A percentile compares a stretch with the other conserved stretches of the same genome.
These are phyloP conservation scores for Bryoglossum gracile DNA, from an alignment of 495 filamentous ascomycete genomes.

Conservation along the genomic window DNA sequence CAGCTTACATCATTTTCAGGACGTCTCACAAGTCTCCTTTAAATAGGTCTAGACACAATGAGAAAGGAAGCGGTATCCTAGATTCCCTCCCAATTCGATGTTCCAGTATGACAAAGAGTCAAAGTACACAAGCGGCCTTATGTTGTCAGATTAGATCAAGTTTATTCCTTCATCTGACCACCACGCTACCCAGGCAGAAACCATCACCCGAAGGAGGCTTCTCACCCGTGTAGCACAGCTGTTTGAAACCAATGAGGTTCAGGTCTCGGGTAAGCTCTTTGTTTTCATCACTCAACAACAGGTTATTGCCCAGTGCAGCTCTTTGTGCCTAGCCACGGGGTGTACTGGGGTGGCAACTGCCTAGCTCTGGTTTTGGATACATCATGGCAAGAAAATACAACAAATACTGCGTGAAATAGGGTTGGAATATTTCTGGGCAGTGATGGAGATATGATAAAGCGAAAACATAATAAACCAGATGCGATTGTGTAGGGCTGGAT, in stretches of 20 bases:
- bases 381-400: not conserved
- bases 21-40: too few relatives aligned
- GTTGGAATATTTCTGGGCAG: not conserved
- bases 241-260: not conserved
- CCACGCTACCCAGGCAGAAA: conserved; percentile 16
- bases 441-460: not conserved
- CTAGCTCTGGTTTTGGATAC: too few relatives aligned
- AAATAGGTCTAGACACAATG: too few relatives aligned
- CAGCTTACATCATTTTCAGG: too few relatives aligned
- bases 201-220: conserved; percentile 21
- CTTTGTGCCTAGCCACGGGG: not conserved
- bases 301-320: not conserved
- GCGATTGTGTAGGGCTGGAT: not conserved
- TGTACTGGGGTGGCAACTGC: too few relatives aligned
- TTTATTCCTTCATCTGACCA: conserved; percentile 22
- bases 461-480: not conserved
- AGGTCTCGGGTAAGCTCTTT: conserved; percentile 24
- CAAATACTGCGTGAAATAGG: not conserved
- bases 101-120: too few relatives aligned
- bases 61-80: too few relatives aligned
- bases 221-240: conserved; percentile 7
- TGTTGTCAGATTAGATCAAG: conserved; percentile 28
- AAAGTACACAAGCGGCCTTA: too few relatives aligned
- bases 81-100: too few relatives aligned
- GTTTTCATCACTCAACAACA: conserved; percentile 18